Evolutionary conservation across 768 basidiomycete genomes (phyloP), one percentile per base, ranked within the genome.

Genomic region (Hebeloma cylindrosporum): DNA sequence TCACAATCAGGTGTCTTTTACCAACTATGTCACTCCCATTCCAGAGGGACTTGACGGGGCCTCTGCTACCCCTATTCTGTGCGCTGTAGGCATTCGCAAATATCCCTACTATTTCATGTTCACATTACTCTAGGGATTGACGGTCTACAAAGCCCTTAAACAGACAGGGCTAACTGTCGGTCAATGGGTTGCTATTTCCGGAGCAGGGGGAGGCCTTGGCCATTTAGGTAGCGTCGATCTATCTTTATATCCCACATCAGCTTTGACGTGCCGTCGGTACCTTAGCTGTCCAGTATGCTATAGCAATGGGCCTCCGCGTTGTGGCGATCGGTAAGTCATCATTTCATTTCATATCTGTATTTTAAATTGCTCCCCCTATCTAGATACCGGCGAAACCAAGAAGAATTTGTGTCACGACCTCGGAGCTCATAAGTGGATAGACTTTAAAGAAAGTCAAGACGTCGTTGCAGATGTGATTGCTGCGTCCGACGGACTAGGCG

Each of bases 121-220:
- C 5, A 2, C 21, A 11, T n/a, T 34, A n/a, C 2, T 35, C 6
- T 29, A 84, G 83, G 87, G 86, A 4, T 63, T 93, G 22, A 93
- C 91, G 1, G 82, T 87, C 7, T 93, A 87, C 64, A 84, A 84
- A 54, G 92, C 84, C 0, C 64, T 93, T 50, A 90, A 89, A 63
- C 69, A 82, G 51, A 68, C 78, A 5, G 69, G 72, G 21, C 62
- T 78, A 3, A 69, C 62, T 18, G 71, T 81, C 18, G 90, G 90
- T 5, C 72, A 93, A 35, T 87, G 79, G 79, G 68, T 88, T 28
- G 77, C 78, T n/a, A 73, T 91, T 42, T 75, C 83, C 7, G 86
- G 87, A 21, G 87, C 85, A 2, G 87, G 85, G 0, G 85, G 85
- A 13, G 88, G 88, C 16, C 79, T 91, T 17, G 89, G 89, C 2